phyloP scores from a whole-genome alignment of 257 asterid species.

The Solanum sparsipilum region DNA sequence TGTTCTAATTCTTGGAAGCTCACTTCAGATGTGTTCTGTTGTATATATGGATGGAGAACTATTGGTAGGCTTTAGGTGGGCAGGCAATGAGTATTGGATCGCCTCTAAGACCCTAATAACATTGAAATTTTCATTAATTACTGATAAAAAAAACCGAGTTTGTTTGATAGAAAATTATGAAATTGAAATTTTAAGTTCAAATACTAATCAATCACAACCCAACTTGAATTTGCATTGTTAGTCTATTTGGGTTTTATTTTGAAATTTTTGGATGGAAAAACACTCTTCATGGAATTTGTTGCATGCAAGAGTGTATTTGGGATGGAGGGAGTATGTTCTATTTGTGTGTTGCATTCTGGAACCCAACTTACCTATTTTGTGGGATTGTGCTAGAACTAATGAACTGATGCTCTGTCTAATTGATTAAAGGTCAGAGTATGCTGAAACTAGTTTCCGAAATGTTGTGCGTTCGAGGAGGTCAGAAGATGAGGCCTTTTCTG shows the following conservation, averaged over 20 bases:
- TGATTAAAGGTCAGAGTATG: conserved; percentile 21
- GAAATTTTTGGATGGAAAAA: not conserved
- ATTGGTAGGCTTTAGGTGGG: conserved; percentile 60
- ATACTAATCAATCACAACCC: not conserved
- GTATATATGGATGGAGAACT: conserved; percentile 65
- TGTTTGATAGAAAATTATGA: not conserved
- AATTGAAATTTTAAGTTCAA: not conserved
- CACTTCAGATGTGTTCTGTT: conserved; percentile 49
- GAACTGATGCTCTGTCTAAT: not conserved
- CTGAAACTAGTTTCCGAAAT: conserved; percentile 40
- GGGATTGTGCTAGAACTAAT: not conserved
- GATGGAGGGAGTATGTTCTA: not conserved
- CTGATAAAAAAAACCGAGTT: not conserved
- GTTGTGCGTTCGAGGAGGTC: conserved; percentile 22
- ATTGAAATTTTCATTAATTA: conserved; percentile 4
- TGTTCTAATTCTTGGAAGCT: conserved; percentile 80
- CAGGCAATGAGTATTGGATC: conserved; percentile 19
- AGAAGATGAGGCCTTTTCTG: conserved; percentile 24
- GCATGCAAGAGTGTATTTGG: not conserved
- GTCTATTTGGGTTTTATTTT: not conserved
- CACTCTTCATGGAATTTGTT: not conserved
- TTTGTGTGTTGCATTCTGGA: not conserved
- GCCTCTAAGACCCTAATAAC: conserved; percentile 48
- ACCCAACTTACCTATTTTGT: not conserved
- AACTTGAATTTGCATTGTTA: not conserved